Evolutionary conservation across 805 yeast species (phyloP).

Genomic region (Candida ficus): DNA sequence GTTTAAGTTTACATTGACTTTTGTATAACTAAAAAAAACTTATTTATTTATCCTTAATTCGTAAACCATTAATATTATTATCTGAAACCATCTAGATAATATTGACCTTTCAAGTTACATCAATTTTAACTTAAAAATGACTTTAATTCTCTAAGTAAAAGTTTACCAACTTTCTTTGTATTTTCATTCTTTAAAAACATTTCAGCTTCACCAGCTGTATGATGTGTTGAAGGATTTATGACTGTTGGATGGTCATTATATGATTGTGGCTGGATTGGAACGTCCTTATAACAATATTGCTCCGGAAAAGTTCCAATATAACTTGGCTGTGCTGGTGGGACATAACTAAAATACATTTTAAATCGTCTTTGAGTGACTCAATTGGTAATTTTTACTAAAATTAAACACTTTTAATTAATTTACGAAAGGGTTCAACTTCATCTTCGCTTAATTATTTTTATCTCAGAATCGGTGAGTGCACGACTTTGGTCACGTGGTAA

Average conservation of each 20-base stretch:
- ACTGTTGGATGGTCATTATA: constrained; percentile 2
- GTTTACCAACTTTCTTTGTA: constrained; percentile 1
- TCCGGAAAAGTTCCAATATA: background rate
- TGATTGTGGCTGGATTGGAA: background rate
- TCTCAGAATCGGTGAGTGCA: too few species aligned
- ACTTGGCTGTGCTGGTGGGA: constrained; percentile 4
- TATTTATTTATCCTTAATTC: too few species aligned
- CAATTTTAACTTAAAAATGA: background rate
- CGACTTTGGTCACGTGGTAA: too few species aligned
- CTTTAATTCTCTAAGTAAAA: background rate
- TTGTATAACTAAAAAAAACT: too few species aligned
- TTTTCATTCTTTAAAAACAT: background rate
- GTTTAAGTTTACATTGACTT: too few species aligned
- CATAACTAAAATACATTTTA: background rate
- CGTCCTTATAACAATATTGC: constrained; percentile 1
- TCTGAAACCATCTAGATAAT: too few species aligned
- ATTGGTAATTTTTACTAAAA: too few species aligned
- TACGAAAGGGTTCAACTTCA: too few species aligned
- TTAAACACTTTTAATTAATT: too few species aligned
- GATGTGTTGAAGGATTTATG: constrained; percentile 1
- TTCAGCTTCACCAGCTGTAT: background rate
- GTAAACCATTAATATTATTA: too few species aligned
- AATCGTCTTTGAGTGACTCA: too few species aligned
- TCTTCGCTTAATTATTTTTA: too few species aligned
- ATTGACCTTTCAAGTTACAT: background rate